phyloP scores from a whole-genome alignment of 2,329 filamentous ascomycete genomes.

The Pestalotiopsis fici region DNA sequence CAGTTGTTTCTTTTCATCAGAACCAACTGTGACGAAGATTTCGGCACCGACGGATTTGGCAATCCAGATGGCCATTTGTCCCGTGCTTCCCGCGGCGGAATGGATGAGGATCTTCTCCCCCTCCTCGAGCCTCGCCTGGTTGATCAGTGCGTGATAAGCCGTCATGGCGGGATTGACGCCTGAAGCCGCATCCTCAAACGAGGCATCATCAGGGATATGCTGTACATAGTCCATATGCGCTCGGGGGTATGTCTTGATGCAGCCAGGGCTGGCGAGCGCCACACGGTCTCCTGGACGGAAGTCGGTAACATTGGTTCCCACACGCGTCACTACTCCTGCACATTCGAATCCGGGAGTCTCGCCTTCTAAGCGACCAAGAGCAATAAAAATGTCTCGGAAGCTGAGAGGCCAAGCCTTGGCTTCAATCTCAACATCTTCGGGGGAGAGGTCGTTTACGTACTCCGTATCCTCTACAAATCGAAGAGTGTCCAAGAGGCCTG shows the following conservation, averaged over 20 bases:
- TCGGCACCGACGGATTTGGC: slow-evolving; percentile 8
- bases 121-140: not conserved
- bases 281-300: slow-evolving; percentile 28
- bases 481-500: not conserved
- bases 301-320: slow-evolving; percentile 23
- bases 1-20: not conserved
- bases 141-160: slow-evolving; percentile 2
- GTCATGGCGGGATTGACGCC: not conserved
- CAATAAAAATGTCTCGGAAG: slow-evolving; percentile 26
- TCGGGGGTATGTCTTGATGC: slow-evolving; percentile 25
- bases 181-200: slow-evolving; percentile 13
- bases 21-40: slow-evolving; percentile 4
- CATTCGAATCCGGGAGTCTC: slow-evolving; percentile 26
- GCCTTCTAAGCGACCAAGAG: slow-evolving; percentile 23
- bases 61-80: slow-evolving; percentile 7
- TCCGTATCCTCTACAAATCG: not conserved
- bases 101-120: slow-evolving; percentile 10
- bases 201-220: slow-evolving; percentile 25
- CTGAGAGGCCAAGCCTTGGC: slow-evolving; percentile 27
- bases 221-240: slow-evolving; percentile 24
- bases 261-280: slow-evolving; percentile 38
- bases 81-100: not conserved
- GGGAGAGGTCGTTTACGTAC: not conserved
- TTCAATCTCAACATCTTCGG: slow-evolving; percentile 31
- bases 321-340: slow-evolving; percentile 23